A percentile compares a stretch with the other conserved stretches of the same genome.
These are phyloP conservation scores for Fusarium mexicanum DNA, from an alignment of 2,329 filamentous ascomycete species.

Conservation along the genomic window DNA sequence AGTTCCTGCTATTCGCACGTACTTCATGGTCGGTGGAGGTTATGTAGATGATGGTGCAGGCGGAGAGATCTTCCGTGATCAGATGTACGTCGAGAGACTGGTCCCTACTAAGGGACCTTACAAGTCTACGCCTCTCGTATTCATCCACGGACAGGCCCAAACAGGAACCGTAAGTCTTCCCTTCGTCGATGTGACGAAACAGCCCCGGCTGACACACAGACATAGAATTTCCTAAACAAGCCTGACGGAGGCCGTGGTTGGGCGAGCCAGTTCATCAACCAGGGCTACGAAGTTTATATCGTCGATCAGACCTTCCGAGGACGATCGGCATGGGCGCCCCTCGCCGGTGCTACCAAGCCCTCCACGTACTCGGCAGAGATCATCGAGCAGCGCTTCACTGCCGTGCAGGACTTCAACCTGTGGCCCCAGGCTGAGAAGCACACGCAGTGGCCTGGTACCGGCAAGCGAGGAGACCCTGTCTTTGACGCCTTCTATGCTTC, in stretches of 20 bases:
- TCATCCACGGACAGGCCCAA: constrained; percentile 37
- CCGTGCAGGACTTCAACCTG: constrained; percentile 21
- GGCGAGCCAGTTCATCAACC: constrained; percentile 33
- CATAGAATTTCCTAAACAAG: constrained; percentile 38
- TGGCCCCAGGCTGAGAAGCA: constrained; percentile 35
- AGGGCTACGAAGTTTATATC: constrained; percentile 38
- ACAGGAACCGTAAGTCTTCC: constrained; percentile 27
- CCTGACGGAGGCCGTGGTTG: constrained; percentile 36
- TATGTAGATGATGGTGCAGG: constrained; percentile 34
- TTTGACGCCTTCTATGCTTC: constrained; percentile 40
- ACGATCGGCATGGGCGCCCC: constrained; percentile 33
- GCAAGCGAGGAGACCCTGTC: constrained; percentile 25
- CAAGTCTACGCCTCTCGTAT: constrained; percentile 21
- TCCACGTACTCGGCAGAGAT: constrained; percentile 28
- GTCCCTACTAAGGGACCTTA: constrained; percentile 11
- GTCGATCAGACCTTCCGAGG: constrained; percentile 38
- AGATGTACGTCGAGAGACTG: constrained; percentile 39
- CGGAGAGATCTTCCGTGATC: constrained; percentile 35
- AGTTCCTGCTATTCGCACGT: constrained; percentile 26
- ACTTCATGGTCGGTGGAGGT: constrained; percentile 26
- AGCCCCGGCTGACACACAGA: background rate
- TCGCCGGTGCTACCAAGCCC: constrained; percentile 23
- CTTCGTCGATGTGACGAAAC: background rate
- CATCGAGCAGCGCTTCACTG: constrained; percentile 36
- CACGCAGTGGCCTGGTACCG: constrained; percentile 37